Evolutionary conservation across 805 yeast species (phyloP).

Genomic region (Lachancea mirantina): DNA sequence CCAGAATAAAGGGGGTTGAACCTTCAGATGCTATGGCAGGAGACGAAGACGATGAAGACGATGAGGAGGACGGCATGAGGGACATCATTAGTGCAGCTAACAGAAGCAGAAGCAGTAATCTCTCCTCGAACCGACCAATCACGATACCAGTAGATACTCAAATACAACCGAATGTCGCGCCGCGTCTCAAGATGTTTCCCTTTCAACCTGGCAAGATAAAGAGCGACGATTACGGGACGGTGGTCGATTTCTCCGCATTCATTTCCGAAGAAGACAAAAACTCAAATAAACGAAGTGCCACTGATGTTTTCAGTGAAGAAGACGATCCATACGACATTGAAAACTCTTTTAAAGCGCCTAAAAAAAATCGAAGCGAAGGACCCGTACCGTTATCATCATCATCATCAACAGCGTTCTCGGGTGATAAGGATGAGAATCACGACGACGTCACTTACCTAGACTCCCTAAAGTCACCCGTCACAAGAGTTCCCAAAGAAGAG

Average conservation of each 20-base stretch:
- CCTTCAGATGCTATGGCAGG: constrained; percentile 7
- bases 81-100: constrained; percentile 12
- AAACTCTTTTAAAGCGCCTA: constrained; percentile 18
- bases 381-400: too few species aligned
- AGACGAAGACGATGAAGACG: constrained; percentile 28
- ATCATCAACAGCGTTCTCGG: too few species aligned
- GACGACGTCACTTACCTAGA: constrained; percentile 49
- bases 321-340: constrained; percentile 24
- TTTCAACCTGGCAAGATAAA: constrained; percentile 50
- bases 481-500: constrained; percentile 29
- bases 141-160: constrained; percentile 26
- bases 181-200: constrained; percentile 65
- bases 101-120: constrained; percentile 3
- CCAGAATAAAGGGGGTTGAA: constrained; percentile 17
- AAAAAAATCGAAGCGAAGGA: constrained; percentile 27
- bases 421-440: constrained; percentile 32
- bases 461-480: constrained; percentile 44
- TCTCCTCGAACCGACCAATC: constrained; percentile 7
- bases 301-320: constrained; percentile 21
- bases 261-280: constrained; percentile 35
- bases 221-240: constrained; percentile 82
- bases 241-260: constrained; percentile 60
- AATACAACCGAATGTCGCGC: constrained; percentile 18
- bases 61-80: constrained; percentile 30
- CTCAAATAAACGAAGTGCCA: constrained; percentile 17